Percentiles rank a stretch among this genome's conserved stretches.
phyloP scores from a whole-genome alignment of 2,329 filamentous ascomycete species.

The Chrysoporthe cubensis region DNA sequence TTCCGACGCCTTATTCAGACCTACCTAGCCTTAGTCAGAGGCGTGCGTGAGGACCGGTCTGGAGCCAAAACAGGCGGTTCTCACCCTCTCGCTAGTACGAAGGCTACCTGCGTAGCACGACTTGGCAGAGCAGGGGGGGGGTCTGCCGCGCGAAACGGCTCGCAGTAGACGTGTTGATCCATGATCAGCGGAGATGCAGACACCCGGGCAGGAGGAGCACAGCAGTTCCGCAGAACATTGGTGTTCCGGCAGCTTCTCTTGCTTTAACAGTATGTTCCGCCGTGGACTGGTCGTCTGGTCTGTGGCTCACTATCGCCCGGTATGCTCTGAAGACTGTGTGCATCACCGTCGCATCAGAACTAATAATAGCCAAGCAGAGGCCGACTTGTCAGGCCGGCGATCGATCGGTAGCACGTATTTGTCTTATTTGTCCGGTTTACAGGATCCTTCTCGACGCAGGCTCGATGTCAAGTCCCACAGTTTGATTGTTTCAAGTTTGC shows the following conservation, averaged over 20 bases:
- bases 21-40: no score
- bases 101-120: neutral
- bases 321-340: neutral
- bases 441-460: slow-evolving; percentile 7
- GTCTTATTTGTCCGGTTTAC: slow-evolving; percentile 25
- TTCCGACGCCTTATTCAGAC: no score
- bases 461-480: slow-evolving; percentile 16
- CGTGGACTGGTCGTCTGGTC: neutral
- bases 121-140: slow-evolving; percentile 4
- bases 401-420: neutral
- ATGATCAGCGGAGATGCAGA: neutral
- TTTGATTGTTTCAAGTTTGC: slow-evolving; percentile 21
- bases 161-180: neutral
- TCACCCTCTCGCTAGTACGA: neutral
- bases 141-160: slow-evolving; percentile 1
- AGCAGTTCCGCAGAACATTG: neutral
- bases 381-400: neutral
- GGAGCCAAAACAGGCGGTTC: no score
- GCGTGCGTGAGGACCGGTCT: no score
- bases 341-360: neutral
- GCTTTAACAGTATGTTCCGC: neutral
- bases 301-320: neutral
- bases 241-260: neutral
- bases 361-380: neutral
- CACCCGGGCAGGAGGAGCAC: neutral